These are phyloP conservation scores for Dactylellina parvicollis DNA, from an alignment of 2,329 filamentous ascomycete genomes.

Conservation along the genomic window DNA sequence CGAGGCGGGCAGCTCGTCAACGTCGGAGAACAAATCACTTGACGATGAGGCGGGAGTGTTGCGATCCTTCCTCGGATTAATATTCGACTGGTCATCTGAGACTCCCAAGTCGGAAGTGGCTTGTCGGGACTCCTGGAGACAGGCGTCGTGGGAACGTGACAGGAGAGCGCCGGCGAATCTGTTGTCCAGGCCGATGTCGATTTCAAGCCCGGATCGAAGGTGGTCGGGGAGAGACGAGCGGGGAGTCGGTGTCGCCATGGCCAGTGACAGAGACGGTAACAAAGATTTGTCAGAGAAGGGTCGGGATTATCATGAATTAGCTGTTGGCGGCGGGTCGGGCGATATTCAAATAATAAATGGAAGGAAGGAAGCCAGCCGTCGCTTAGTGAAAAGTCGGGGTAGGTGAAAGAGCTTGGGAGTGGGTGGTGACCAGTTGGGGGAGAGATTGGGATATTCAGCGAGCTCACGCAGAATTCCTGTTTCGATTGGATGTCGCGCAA, in stretches of 20 bases:
- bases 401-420: neutral
- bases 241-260: constrained; percentile 44
- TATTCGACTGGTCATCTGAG: constrained; percentile 35
- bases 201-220: constrained; percentile 31
- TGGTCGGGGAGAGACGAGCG: constrained; percentile 36
- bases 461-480: neutral
- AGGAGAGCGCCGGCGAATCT: constrained; percentile 41
- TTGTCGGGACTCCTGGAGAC: constrained; percentile 32
- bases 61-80: constrained; percentile 33
- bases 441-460: neutral
- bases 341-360: neutral
- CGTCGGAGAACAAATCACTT: constrained; percentile 34
- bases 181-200: constrained; percentile 40
- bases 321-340: neutral
- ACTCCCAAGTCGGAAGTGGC: neutral
- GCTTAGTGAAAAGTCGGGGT: constrained; percentile 15
- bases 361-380: neutral
- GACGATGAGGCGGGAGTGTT: constrained; percentile 22
- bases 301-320: constrained; percentile 22
- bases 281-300: neutral
- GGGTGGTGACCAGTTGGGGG: neutral
- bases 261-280: neutral
- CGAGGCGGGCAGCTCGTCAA: constrained; percentile 31
- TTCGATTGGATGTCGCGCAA: neutral
- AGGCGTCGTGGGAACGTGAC: constrained; percentile 44